These are phyloP conservation scores for Grigorovia yakushimaensis DNA, from an alignment of 805 yeast genomes.

Conservation along the genomic window DNA sequence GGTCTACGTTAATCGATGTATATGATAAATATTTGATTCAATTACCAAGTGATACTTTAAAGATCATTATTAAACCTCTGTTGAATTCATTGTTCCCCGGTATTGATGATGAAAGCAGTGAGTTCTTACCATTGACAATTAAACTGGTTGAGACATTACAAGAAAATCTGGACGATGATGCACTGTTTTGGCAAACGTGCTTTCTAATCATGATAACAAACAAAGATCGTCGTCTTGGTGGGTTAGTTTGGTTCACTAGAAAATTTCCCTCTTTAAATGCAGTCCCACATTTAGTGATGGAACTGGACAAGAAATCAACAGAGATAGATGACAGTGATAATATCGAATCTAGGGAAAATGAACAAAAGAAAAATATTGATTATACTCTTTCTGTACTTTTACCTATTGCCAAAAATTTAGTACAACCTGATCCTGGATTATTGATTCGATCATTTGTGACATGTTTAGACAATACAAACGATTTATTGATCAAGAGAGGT, in stretches of 20 bases:
- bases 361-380: constrained; percentile 15
- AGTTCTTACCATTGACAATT: constrained; percentile 56
- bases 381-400: constrained; percentile 29
- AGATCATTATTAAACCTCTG: constrained; percentile 55
- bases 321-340: neutral
- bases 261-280: constrained; percentile 53
- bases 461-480: constrained; percentile 57
- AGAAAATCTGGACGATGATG: constrained; percentile 47
- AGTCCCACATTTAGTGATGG: constrained; percentile 23
- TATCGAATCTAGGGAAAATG: neutral
- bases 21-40: constrained; percentile 46
- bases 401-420: constrained; percentile 48
- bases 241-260: constrained; percentile 57
- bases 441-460: constrained; percentile 62
- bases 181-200: constrained; percentile 79
- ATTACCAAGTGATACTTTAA: constrained; percentile 40
- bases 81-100: constrained; percentile 74
- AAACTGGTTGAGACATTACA: constrained; percentile 52
- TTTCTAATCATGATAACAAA: constrained; percentile 68
- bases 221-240: constrained; percentile 76
- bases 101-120: constrained; percentile 86
- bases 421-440: constrained; percentile 72
- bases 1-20: constrained; percentile 61
- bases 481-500: constrained; percentile 73
- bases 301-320: constrained; percentile 6